Conservation (phyloP, 441 rosid genomes). For the Erodium texanum region DNA sequence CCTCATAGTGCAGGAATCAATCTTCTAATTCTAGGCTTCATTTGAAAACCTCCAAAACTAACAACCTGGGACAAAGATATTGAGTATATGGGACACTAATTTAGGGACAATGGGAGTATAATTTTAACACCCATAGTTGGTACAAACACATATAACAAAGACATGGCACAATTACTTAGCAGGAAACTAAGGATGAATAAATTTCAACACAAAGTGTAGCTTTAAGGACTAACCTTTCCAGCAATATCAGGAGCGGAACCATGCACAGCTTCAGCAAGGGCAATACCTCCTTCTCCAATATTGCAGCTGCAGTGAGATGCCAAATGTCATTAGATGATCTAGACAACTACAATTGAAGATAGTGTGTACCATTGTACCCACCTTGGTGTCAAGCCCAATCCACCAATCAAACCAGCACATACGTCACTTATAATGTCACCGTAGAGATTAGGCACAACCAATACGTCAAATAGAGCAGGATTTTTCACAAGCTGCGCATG, state of each 20-base stretch:
- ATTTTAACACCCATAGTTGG: too few relatives aligned
- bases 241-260: slow-evolving; percentile 99
- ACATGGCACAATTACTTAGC: too few relatives aligned
- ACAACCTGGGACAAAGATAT: too few relatives aligned
- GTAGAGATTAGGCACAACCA: slow-evolving; percentile 98
- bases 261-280: slow-evolving; percentile 98
- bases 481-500: slow-evolving; percentile 85
- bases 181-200: neutral
- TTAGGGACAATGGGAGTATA: too few relatives aligned
- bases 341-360: slow-evolving; percentile 11
- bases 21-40: too few relatives aligned
- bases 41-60: neutral
- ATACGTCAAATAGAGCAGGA: slow-evolving; percentile 83
- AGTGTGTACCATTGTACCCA: slow-evolving; percentile 18
- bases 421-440: slow-evolving; percentile 98
- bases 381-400: slow-evolving; percentile 98
- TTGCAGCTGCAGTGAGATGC: slow-evolving; percentile 54
- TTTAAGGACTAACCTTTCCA: slow-evolving; percentile 65
- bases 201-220: too few relatives aligned
- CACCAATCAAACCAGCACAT: slow-evolving; percentile 91
- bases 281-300: slow-evolving; percentile 93
- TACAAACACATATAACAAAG: too few relatives aligned
- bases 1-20: too few relatives aligned
- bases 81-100: too few relatives aligned
- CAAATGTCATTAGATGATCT: slow-evolving; percentile 16